Evolutionary conservation across 805 yeast genomes (phyloP).

Genomic region (Candida railenensis): DNA sequence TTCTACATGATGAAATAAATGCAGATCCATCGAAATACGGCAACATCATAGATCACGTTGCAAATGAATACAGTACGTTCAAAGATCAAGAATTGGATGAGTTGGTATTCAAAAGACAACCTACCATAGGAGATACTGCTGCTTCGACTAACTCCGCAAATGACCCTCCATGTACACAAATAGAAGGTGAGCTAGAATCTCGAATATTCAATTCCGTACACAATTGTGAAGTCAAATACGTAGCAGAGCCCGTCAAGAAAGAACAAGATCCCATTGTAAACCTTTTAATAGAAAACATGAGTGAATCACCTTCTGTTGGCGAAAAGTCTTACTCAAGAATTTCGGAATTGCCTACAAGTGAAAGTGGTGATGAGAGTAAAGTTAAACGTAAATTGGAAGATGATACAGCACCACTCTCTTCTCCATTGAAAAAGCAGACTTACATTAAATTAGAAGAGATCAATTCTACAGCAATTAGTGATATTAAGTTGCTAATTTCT

Average conservation of each 20-base stretch:
- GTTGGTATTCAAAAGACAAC: constrained; percentile 26
- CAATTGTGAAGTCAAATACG: background rate
- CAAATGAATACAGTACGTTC: constrained; percentile 18
- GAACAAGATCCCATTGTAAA: background rate
- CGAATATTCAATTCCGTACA: background rate
- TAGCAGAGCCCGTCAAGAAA: background rate
- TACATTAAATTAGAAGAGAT: constrained; percentile 5
- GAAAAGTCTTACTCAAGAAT: no score
- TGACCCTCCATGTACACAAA: background rate
- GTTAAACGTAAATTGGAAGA: background rate
- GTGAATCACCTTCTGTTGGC: background rate
- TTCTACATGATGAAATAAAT: constrained; percentile 4
- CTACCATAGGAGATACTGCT: background rate
- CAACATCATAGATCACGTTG: constrained; percentile 13
- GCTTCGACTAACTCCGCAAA: background rate
- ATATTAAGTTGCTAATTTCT: background rate
- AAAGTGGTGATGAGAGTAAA: background rate
- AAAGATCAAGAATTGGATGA: constrained; percentile 26
- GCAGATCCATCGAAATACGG: constrained; percentile 11
- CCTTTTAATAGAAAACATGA: background rate
- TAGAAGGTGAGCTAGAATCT: background rate
- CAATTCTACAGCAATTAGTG: constrained; percentile 14
- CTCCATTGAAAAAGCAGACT: constrained; percentile 6
- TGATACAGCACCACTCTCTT: constrained; percentile 1
- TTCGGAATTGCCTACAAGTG: background rate